Evolutionary conservation across 176 grass and related monocot genomes (phyloP), one percentile per base, ranked within the genome.

Genomic region (Alopecurus myosuroides): DNA sequence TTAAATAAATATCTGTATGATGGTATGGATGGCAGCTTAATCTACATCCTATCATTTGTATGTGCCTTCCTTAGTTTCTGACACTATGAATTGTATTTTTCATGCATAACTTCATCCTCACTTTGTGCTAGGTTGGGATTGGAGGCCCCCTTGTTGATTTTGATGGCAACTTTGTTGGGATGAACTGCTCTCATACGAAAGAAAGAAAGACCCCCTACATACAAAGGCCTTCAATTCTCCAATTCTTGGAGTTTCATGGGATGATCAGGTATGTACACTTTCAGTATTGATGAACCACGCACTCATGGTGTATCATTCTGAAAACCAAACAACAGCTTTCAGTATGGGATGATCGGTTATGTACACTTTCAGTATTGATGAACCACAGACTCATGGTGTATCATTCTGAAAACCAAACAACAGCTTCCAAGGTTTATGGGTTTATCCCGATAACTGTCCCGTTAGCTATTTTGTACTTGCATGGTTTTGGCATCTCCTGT

Each of bases 81-180:
- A 2, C 36, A 41, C 23, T n/a, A n/a, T 69, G 36, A 70, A 41
- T 70, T 23, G 22, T 22, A 23, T 42, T n/a, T 70, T 44, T 40
- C 68, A n/a, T 44, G 11, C 12, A 5, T 70, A 70, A 42, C 37
- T 25, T 70, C 36, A 70, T 42, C 39, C 20, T 70, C 11, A 40
- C 67, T 42, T 70, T 70, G 11, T 70, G 22, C 67, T 42, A 70
- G 68, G 68, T 23, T 11, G 37, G 69, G 3, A 28, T 45, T 28
- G 37, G n/a, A 45, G 69, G 39, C n/a, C 39, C 69, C n/a, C 69
- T 71, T 71, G 69, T 71, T 45, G 39, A 71, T 71, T 71, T 71
- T 71, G 69, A 71, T 42, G 69, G 69, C 6, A 71, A 42, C 39
- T 70, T 70, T 70, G 37, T 70, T 70, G 68, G 37, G n/a, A 70